Evolutionary conservation across 306 rosid genomes (phyloP).

Genomic region (Elaeagnus macrophylla): DNA sequence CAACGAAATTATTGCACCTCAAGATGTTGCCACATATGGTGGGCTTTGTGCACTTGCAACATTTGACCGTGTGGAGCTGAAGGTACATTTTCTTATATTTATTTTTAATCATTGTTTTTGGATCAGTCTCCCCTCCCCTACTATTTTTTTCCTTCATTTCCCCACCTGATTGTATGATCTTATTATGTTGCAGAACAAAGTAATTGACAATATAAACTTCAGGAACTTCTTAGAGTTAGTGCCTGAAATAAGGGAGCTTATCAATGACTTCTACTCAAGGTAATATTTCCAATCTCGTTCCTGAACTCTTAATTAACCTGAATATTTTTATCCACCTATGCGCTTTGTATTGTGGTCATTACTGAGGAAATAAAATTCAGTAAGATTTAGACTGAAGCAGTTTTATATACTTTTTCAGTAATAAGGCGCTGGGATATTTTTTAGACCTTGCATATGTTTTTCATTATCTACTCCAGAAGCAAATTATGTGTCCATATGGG

Average conservation of each 20-base stretch:
- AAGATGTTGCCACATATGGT: conserved; percentile 96
- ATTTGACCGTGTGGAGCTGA: conserved; percentile 84
- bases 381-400: too few species aligned
- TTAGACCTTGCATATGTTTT: too few species aligned
- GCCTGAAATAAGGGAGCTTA: conserved; percentile 93
- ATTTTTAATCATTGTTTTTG: conserved; percentile 13
- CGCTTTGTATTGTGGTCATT: too few species aligned
- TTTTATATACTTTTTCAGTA: too few species aligned
- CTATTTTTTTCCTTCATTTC: background rate
- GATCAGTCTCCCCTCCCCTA: background rate
- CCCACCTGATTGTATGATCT: conserved; percentile 14
- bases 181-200: conserved; percentile 68
- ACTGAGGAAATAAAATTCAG: too few species aligned
- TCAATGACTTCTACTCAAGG: conserved; percentile 95
- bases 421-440: too few species aligned
- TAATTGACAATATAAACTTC: conserved; percentile 75
- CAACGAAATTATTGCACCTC: conserved; percentile 91
- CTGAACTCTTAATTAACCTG: too few species aligned
- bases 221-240: conserved; percentile 92
- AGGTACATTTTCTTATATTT: conserved; percentile 43
- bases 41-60: conserved; percentile 99
- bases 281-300: conserved; percentile 16
- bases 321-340: too few species aligned
- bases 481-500: too few species aligned
- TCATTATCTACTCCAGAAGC: too few species aligned